phyloP scores from a whole-genome alignment of 306 rosid genomes.

The Castanospermum australe region DNA sequence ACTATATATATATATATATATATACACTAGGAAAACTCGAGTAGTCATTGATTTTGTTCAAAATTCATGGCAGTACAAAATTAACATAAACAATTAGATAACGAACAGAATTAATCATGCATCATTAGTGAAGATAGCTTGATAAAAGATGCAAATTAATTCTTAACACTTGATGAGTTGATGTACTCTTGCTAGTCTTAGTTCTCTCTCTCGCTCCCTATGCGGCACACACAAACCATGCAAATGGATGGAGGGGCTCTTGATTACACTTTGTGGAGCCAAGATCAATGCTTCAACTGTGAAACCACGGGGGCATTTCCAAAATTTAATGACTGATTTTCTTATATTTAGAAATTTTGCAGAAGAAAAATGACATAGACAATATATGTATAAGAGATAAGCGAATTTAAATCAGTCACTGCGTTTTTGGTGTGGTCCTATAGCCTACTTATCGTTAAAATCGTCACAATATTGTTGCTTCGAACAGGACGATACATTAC shows the following conservation, averaged over 20 bases:
- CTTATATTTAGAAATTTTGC: not conserved
- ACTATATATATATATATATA: not conserved
- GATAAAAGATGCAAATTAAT: too few relatives aligned
- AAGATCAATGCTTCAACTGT: not conserved
- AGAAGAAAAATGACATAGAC: not conserved
- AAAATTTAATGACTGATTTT: not conserved
- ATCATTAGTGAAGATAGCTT: too few relatives aligned
- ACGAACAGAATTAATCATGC: too few relatives aligned
- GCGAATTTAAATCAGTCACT: too few relatives aligned
- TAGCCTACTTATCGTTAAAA: not conserved
- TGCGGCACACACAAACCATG: not conserved
- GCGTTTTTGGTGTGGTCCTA: not conserved
- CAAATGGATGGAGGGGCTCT: not conserved
- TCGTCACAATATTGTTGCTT: not conserved
- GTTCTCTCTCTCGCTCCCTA: too few relatives aligned
- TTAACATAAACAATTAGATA: too few relatives aligned
- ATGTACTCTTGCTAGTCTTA: too few relatives aligned
- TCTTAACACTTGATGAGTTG: too few relatives aligned
- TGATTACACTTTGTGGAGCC: too few relatives aligned
- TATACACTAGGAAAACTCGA: too few relatives aligned
- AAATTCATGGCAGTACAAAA: not conserved
- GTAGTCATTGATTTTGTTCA: not conserved
- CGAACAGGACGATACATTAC: slow-evolving; percentile 37
- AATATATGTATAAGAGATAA: not conserved
- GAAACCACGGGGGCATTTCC: not conserved